phyloP scores from a whole-genome alignment of 495 filamentous ascomycete genomes.

The Baudoinia panamericana region DNA sequence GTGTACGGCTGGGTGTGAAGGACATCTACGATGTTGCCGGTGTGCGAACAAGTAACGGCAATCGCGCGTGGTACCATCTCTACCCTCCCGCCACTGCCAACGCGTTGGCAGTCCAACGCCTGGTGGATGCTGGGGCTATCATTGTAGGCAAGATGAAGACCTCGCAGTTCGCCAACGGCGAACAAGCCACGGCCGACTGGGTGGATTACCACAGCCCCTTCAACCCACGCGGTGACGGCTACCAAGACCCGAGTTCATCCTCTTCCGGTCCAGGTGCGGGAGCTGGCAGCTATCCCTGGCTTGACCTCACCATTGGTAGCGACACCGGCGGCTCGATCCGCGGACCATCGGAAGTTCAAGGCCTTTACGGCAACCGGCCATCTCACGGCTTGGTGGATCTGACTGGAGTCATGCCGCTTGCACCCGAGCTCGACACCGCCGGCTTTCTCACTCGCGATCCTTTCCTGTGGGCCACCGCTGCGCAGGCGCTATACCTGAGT shows the following conservation, averaged over 20 bases:
- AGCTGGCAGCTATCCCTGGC: conserved; percentile 24
- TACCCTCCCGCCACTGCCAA: conserved; percentile 37
- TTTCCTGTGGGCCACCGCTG: conserved; percentile 15
- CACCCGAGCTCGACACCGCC: conserved; percentile 36
- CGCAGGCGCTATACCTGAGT: conserved; percentile 22
- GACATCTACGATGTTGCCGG: conserved; percentile 48
- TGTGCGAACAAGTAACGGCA: conserved; percentile 41
- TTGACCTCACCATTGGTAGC: conserved; percentile 27
- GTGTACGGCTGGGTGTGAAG: conserved; percentile 45
- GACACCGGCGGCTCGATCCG: conserved; percentile 38
- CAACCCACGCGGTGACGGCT: conserved; percentile 22
- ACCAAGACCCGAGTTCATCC: conserved; percentile 26
- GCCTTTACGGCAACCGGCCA: conserved; percentile 39
- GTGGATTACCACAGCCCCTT: conserved; percentile 30
- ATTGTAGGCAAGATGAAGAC: conserved; percentile 49
- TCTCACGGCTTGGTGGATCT: conserved; percentile 36
- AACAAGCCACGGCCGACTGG: conserved; percentile 41
- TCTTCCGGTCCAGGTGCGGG: conserved; percentile 26
- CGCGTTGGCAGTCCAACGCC: conserved; percentile 37
- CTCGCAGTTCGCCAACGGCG: conserved; percentile 46
- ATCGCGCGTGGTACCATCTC: conserved; percentile 42
- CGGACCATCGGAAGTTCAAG: conserved; percentile 35
- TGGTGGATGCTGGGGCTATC: conserved; percentile 46
- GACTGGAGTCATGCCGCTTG: conserved; percentile 35
- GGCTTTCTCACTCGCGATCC: conserved; percentile 29